Evolutionary conservation across 2,329 filamentous ascomycete species (phyloP).

Genomic region (Cytospora piceicola): DNA sequence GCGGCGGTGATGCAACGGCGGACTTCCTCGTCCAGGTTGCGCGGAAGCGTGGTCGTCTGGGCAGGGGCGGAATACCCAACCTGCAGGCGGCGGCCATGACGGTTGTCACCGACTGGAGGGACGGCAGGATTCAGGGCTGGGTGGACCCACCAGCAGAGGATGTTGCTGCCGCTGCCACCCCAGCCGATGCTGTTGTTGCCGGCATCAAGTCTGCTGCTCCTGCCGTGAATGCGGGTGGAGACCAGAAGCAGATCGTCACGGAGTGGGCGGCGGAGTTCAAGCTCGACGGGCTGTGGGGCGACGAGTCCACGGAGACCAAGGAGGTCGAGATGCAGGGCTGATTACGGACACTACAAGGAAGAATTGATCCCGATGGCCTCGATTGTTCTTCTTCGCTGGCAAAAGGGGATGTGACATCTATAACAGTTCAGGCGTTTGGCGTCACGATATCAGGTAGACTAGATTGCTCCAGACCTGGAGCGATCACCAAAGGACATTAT

Average conservation of each 20-base stretch:
- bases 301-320: constrained; percentile 44
- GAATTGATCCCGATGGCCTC: neutral
- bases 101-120: constrained; percentile 95
- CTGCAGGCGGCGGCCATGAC: constrained; percentile 85
- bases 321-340: constrained; percentile 59
- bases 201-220: constrained; percentile 37
- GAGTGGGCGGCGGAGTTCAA: constrained; percentile 96
- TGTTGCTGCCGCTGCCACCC: constrained; percentile 37
- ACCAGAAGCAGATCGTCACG: constrained; percentile 86
- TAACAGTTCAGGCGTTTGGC: constrained; percentile 33
- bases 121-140: constrained; percentile 94
- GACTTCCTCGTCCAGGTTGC: constrained; percentile 96
- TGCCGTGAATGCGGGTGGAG: constrained; percentile 54
- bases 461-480: constrained; percentile 8
- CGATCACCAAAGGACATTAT: neutral
- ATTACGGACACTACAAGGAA: neutral
- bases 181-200: constrained; percentile 31
- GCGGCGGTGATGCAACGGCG: constrained; percentile 75
- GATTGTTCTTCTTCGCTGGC: neutral
- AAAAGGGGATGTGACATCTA: constrained; percentile 1
- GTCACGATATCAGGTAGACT: constrained; percentile 24
- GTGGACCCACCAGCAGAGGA: constrained; percentile 69
- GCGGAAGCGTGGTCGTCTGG: constrained; percentile 85
- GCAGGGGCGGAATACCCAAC: constrained; percentile 89
- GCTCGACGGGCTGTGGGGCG: constrained; percentile 88